Conservation (phyloP, 495 filamentous ascomycete genomes). For the Lasiosphaeriaceae sp. region DNA sequence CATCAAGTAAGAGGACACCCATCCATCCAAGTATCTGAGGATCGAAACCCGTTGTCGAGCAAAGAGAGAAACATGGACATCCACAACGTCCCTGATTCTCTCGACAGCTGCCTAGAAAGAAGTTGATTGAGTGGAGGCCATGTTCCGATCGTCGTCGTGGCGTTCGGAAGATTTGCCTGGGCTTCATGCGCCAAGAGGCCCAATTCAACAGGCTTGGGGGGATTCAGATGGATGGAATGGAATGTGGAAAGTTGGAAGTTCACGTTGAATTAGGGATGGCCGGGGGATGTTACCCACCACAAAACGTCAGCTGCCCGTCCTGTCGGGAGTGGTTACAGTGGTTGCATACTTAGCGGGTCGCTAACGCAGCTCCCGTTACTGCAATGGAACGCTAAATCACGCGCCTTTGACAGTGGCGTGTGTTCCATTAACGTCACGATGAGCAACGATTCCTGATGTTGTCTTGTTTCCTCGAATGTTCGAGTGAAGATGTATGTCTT, state of each 20-base stretch:
- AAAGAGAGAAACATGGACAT: neutral
- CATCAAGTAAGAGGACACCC: neutral
- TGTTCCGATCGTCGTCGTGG: constrained; percentile 2
- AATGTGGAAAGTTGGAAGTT: neutral
- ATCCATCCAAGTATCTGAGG: neutral
- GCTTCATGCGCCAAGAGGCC: constrained; percentile 2
- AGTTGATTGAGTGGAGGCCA: neutral
- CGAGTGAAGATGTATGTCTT: too few relatives aligned
- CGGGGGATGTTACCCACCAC: neutral
- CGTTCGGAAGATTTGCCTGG: constrained; percentile 1
- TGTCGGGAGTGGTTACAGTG: neutral
- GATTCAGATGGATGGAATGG: too few relatives aligned
- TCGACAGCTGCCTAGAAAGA: neutral
- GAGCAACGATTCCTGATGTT: too few relatives aligned
- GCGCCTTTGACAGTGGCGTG: too few relatives aligned
- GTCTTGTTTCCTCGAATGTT: too few relatives aligned
- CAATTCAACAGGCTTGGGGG: neutral
- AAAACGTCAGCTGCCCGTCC: neutral
- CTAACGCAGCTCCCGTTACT: neutral
- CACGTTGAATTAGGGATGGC: neutral
- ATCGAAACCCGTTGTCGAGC: neutral
- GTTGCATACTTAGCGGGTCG: neutral
- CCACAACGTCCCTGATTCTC: neutral
- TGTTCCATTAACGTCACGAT: too few relatives aligned
- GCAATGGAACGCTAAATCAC: neutral